These are phyloP conservation scores for Nakataea oryzae DNA, from an alignment of 2,329 filamentous ascomycete species.

Conservation along the genomic window DNA sequence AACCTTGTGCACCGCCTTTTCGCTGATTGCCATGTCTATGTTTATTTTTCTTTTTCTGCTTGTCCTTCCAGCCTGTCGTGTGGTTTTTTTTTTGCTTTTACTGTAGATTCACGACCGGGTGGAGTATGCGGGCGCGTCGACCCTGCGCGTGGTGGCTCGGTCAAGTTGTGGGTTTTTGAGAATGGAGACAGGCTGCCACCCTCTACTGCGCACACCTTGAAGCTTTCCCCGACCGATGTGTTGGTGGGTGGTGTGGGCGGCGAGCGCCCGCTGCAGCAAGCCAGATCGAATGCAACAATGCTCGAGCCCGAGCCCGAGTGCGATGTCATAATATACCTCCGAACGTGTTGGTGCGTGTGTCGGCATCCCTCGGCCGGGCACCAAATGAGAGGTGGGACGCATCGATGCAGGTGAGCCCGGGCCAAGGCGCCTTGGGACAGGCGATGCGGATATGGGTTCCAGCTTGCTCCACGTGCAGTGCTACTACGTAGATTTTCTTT, in stretches of 20 bases:
- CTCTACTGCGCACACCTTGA: no score
- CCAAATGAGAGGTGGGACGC: not conserved
- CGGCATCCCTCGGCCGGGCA: not conserved
- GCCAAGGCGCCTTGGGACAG: not conserved
- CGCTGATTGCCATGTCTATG: no score
- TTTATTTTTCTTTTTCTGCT: no score
- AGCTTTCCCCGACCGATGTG: no score
- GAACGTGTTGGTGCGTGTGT: not conserved
- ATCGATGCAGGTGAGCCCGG: not conserved
- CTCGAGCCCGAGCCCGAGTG: not conserved
- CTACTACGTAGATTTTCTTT: not conserved
- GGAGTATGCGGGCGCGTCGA: not conserved
- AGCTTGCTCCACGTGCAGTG: not conserved
- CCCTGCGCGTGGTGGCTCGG: not conserved
- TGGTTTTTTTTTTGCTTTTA: slow-evolving; percentile 5
- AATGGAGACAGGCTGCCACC: not conserved
- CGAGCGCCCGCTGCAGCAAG: no score
- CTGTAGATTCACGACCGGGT: not conserved
- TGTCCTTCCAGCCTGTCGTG: not conserved
- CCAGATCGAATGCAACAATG: not conserved
- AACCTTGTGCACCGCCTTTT: not conserved
- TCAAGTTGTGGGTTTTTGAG: not conserved
- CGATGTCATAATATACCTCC: not conserved
- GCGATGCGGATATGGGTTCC: not conserved
- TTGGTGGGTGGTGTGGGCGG: not conserved